Base-by-base conservation (phyloP, 257 asterid genomes). In the Nicotiana sylvestris region DNA sequence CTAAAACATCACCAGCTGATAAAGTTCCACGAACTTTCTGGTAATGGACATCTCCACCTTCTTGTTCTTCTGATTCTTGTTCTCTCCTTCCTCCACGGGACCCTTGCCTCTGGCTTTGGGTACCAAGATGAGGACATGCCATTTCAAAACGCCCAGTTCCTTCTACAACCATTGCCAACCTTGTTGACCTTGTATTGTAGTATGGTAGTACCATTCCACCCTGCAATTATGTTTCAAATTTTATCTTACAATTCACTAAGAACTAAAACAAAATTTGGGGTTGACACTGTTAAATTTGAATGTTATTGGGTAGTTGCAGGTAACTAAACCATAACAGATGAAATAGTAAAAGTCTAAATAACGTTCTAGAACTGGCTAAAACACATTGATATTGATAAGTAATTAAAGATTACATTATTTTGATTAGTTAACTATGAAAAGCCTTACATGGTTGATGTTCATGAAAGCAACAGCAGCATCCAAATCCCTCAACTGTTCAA, bases 131-230 rank as follows among this genome's bases (percentile, higher is more conserved):
- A 30, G 94, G 94, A 66, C 93, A 88, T 2, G 89, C 91, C 87
- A 91, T 87, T 82, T 89, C 92, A 15, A 83, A 81, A 11, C 82
- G 65, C 1, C 91, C 94, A 2, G 21, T 74, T 68, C 93, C 94
- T 68, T 83, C 84, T 0, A 82, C 78, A 17, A 86, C 92, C 9
- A 83, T 11, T 21, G 72, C 86, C 57, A 91, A 6, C 33, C 15
- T 85, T 32, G 93, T 86, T 0, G 90, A 81, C 88, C 77, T 88
- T 8, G 93, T 83, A 6, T 91, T 86, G 86, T 85, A 87, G 76
- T 82, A 76, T 1, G 92, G 92, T 25, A 77, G 87, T 10, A 84
- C 55, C 94, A 91, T 91, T 30, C 85, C 92, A 13, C 93, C 92
- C 93, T 89, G 37, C 30, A 58, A 37, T 16, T 61, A 66, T 25